Evolutionary conservation across 495 filamentous ascomycete species (phyloP), one percentile per base, ranked within the genome.

Genomic region (Xylaria grammica): DNA sequence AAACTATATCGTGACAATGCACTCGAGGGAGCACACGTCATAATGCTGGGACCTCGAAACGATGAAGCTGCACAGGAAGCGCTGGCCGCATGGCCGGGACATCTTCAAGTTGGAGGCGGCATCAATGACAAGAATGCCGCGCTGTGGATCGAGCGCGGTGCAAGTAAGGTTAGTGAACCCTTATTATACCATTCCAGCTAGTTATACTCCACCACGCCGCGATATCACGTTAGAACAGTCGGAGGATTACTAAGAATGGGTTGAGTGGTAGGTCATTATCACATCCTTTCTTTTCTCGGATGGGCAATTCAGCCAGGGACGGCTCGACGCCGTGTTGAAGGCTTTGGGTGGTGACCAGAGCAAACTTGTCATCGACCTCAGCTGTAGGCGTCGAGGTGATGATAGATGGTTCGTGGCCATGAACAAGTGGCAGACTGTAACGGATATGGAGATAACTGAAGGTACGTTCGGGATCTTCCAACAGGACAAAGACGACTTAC

Each of bases 341-440:
- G 85, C 86, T 15, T 84, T 98, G 2, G 89, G 82, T 1, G 87
- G 88, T 36, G 89, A 94, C 73, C 90, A 82, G 68, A 81, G 82
- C 54, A 94, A 92, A 76, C 84, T 99, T 52, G 95, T 99, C 62
- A 91, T 99, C 73, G 95, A 99, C 76, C 84, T 99, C 20, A 96
- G 91, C 72, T 99, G 95, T 71, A 86, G 95, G 46, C 79, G 86
- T 48, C 86, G 87, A 61, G 91, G 84, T 19, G 80, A 86, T 15
- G 84, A 85, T 13, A 85, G 67, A 52, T 99, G 95, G 94, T 89
- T 92, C 64, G 94, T 99, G 30, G 94, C 95, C 44, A 99, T 95
- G 92, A 90, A 98, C 74, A 94, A 96, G 76, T 99, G 95, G 95
- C 94, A 97, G 80, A 94, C 91, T 4, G 88, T 98, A 62, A 98